phyloP scores from a whole-genome alignment of 2,329 filamentous ascomycete species.

The Orbilia brochopaga region DNA sequence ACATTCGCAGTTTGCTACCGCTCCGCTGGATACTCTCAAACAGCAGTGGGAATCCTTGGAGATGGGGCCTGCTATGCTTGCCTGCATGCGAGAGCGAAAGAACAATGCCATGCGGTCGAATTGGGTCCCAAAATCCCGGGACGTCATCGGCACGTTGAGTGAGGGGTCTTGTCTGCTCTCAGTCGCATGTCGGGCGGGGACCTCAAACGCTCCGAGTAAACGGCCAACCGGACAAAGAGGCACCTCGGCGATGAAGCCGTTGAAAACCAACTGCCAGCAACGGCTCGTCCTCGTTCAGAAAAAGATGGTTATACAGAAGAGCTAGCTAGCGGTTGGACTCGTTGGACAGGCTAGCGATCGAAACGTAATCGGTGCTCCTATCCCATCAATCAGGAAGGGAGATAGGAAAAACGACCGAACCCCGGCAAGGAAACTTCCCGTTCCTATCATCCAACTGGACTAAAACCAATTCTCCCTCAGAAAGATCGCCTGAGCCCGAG shows the following conservation, averaged over 20 bases:
- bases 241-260: not conserved
- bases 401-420: constrained; percentile 28
- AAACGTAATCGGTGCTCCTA: constrained; percentile 36
- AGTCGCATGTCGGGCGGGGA: constrained; percentile 3
- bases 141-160: constrained; percentile 18
- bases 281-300: constrained; percentile 19
- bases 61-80: constrained; percentile 8
- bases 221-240: not conserved
- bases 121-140: constrained; percentile 19
- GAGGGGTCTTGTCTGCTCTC: constrained; percentile 8
- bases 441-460: constrained; percentile 24
- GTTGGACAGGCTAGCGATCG: constrained; percentile 35
- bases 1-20: constrained; percentile 24
- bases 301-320: constrained; percentile 13
- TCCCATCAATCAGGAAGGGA: constrained; percentile 24
- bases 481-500: constrained; percentile 39
- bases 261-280: constrained; percentile 10
- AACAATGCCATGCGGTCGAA: constrained; percentile 29
- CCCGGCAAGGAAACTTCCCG: constrained; percentile 19
- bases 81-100: constrained; percentile 26
- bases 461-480: constrained; percentile 24
- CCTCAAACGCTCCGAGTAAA: constrained; percentile 15
- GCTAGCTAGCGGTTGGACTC: constrained; percentile 20
- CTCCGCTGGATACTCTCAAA: constrained; percentile 36
- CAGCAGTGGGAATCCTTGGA: constrained; percentile 28